Conservation (phyloP, 495 filamentous ascomycete genomes). For the Aspergillus sparsus region DNA sequence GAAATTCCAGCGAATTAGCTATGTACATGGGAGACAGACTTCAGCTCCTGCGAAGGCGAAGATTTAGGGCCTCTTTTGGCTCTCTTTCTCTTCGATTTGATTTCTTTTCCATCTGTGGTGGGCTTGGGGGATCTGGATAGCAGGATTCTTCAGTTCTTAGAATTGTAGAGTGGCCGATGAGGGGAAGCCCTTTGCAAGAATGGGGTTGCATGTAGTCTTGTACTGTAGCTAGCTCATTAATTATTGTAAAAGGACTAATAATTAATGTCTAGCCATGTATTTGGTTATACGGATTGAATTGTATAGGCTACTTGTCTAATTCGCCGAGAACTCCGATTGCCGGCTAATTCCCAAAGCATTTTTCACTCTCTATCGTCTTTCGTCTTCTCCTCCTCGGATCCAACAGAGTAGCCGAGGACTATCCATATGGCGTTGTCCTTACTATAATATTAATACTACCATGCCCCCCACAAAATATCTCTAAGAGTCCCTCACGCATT, state of each 20-base stretch:
- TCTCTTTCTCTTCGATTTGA: no score
- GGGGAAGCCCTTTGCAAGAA: no score
- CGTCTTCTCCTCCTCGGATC: background rate
- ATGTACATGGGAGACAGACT: slow-evolving; percentile 47
- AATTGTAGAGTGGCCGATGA: no score
- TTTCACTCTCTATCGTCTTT: background rate
- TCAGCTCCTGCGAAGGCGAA: slow-evolving; percentile 35
- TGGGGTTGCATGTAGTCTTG: no score
- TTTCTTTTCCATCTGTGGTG: no score
- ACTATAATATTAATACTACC: background rate
- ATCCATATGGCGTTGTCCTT: background rate
- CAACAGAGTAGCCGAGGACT: background rate
- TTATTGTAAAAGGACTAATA: no score
- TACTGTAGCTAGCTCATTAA: no score
- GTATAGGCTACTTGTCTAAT: no score
- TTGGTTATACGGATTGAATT: no score
- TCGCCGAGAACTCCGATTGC: background rate
- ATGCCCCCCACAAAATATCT: background rate
- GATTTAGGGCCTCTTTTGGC: slow-evolving; percentile 21
- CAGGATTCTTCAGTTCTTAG: no score
- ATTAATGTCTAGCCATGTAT: no score
- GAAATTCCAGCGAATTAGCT: slow-evolving; percentile 50
- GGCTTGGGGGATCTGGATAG: no score
- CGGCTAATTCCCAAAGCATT: background rate
- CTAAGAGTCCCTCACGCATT: background rate